Base-by-base conservation (phyloP, 1,284 basidiomycete species). In the Tausonia pullulans region DNA sequence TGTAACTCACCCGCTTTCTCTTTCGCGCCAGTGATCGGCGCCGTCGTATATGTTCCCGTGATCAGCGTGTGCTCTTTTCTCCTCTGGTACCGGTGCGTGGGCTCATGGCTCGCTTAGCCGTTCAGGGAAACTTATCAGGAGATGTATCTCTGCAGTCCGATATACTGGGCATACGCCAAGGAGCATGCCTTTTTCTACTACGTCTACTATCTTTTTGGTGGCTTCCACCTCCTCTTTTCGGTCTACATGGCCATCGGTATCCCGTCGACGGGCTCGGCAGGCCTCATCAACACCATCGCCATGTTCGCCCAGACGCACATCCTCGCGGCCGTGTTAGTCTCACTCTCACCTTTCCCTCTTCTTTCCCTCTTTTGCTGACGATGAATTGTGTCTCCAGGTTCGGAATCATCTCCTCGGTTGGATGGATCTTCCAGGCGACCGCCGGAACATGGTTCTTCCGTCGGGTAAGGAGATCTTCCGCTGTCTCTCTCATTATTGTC, bases 91-190 rank as follows among this genome's bases (percentile, higher is more conserved):
- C 84, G 89, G 86, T 86, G 68, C 70, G 81, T 70, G 16, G 41
- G 51, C 50, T 58, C 16, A 51, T 53, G 48, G 10, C 61, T 10
- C 41, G 62, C 62, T 14, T 60, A 64, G 60, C 62, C 55, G 39
- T 9, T 59, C 43, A 62, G 9, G 9, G 48, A 43, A 8, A 3
- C 54, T 14, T 65, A 40, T 58, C 52, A 60, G 46, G 4, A 3
- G 45, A 8, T 27, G 27, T 9, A 45, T 43, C 44, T 58, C 13
- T 14, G 11, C 54, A 45, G 58, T 71, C 94, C 95, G 2, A 87
- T 95, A 72, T 98, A 98, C 80, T 94, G 95, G 71, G 94, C 89
- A 58, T 93, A 92, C 79, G 91, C 92, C 86, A 95, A 96, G 82
- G 91, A 87, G 48, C 65, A 69, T 54, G 72, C 71, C 52, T 72